Conservation (phyloP, 257 asterid species). For the Lantana camara region DNA sequence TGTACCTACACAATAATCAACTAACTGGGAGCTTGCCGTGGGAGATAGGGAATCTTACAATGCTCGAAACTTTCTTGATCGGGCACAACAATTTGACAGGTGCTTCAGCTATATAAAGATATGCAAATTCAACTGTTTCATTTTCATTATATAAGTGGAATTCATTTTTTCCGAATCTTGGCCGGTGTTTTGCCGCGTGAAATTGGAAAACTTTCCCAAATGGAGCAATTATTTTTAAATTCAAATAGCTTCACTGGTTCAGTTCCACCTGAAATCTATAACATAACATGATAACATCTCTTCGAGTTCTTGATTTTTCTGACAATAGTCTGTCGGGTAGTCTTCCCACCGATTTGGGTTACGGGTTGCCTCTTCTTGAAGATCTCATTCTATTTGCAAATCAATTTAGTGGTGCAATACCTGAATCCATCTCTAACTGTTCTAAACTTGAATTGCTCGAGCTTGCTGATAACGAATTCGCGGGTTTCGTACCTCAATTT, state of each 20-base stretch:
- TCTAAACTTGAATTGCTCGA: slow-evolving; percentile 18
- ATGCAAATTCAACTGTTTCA: not conserved
- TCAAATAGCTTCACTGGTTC: slow-evolving; percentile 20
- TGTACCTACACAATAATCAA: not conserved
- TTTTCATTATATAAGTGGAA: not conserved
- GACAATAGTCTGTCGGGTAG: slow-evolving; percentile 1
- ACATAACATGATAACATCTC: slow-evolving; percentile 15
- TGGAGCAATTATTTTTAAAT: not conserved
- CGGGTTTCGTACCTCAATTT: slow-evolving; percentile 37
- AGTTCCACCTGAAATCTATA: slow-evolving; percentile 22
- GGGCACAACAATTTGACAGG: slow-evolving; percentile 3
- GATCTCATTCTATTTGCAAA: slow-evolving; percentile 11
- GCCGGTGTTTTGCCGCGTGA: slow-evolving; percentile 3
- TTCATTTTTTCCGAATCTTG: not conserved
- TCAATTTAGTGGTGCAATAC: slow-evolving; percentile 27
- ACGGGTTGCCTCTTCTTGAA: slow-evolving; percentile 28
- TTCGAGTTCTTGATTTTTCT: not conserved
- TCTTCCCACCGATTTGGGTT: slow-evolving; percentile 32
- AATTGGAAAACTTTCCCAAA: slow-evolving; percentile 5
- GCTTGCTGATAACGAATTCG: slow-evolving; percentile 17
- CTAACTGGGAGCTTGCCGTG: not conserved
- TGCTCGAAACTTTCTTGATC: not conserved
- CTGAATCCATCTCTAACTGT: slow-evolving; percentile 28
- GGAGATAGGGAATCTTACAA: slow-evolving; percentile 5
- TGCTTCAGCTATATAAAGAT: not conserved